Evolutionary conservation across 2,329 filamentous ascomycete species (phyloP).

Genomic region (Beauveria australis): DNA sequence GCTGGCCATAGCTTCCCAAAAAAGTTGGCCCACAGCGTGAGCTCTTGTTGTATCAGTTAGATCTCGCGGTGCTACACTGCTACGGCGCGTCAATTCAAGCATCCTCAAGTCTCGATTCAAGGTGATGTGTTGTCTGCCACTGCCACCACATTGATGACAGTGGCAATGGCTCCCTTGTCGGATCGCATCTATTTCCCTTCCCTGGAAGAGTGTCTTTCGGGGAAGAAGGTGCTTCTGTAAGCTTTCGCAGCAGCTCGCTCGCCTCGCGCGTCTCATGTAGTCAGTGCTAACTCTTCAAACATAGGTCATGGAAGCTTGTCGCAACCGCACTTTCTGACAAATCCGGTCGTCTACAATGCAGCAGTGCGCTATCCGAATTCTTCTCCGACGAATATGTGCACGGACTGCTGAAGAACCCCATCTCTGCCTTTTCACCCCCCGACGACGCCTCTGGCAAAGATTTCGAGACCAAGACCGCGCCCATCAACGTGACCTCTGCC

Average conservation of each 20-base stretch:
- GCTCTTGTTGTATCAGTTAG: slow-evolving; percentile 1
- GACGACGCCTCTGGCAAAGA: slow-evolving; percentile 57
- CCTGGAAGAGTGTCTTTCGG: slow-evolving; percentile 75
- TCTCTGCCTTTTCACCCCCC: slow-evolving; percentile 56
- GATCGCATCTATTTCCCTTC: slow-evolving; percentile 73
- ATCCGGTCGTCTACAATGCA: slow-evolving; percentile 46
- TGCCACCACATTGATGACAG: slow-evolving; percentile 39
- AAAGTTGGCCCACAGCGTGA: slow-evolving; percentile 8
- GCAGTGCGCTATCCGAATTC: slow-evolving; percentile 55
- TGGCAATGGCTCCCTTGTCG: slow-evolving; percentile 62
- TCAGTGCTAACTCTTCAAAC: slow-evolving; percentile 11
- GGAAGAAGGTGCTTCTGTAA: slow-evolving; percentile 73
- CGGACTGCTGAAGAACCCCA: slow-evolving; percentile 59
- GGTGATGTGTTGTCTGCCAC: slow-evolving; percentile 32
- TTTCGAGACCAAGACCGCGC: slow-evolving; percentile 78
- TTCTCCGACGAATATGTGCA: slow-evolving; percentile 62
- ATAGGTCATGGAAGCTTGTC: slow-evolving; percentile 56
- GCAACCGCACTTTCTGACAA: slow-evolving; percentile 48
- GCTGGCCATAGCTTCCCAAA: slow-evolving; percentile 3
- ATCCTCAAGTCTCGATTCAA: slow-evolving; percentile 15
- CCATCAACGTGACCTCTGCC: slow-evolving; percentile 71
- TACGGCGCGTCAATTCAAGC: slow-evolving; percentile 25
- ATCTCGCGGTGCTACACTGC: background rate
- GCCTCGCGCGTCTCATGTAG: slow-evolving; percentile 5
- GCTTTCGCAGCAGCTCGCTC: slow-evolving; percentile 24